These are phyloP conservation scores for Casuarina equisetifolia DNA, from an alignment of 306 rosid genomes.

Conservation along the genomic window DNA sequence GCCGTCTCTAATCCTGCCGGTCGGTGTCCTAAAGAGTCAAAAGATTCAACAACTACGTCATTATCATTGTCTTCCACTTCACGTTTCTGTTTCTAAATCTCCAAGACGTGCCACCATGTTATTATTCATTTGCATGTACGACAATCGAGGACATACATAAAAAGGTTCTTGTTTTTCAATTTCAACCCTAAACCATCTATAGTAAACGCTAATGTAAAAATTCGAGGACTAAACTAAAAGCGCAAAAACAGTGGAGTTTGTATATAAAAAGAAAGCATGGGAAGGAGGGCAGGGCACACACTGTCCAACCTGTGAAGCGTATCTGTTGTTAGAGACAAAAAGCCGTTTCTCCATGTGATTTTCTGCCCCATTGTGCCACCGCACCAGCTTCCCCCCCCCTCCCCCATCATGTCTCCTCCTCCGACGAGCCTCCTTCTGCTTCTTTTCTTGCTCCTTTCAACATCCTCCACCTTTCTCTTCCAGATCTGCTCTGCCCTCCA, in stretches of 20 bases:
- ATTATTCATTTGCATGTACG: conserved; percentile 5
- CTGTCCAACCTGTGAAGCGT: conserved; percentile 7
- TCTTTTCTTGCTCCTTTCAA: not conserved
- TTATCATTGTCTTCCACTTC: not conserved
- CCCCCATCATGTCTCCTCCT: conserved; percentile 10
- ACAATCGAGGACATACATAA: not conserved
- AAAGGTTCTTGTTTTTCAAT: not conserved
- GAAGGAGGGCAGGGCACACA: conserved; percentile 16
- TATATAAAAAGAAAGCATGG: conserved; percentile 25
- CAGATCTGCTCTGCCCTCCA: not conserved
- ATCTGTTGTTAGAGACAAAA: not conserved
- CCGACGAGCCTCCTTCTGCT: not conserved
- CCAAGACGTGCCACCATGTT: conserved; percentile 28
- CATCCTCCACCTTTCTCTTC: conserved; percentile 1
- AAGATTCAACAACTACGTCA: not conserved
- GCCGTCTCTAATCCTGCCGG: not conserved
- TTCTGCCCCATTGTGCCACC: not conserved
- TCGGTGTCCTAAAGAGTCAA: not conserved
- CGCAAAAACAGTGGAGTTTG: not conserved
- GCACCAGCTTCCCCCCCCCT: not conserved
- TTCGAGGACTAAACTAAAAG: not conserved
- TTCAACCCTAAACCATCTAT: not conserved
- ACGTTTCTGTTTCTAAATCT: not conserved
- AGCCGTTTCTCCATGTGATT: conserved; percentile 4
- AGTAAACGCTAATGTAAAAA: not conserved